These are phyloP conservation scores for Aureococcus anophagefferens DNA, from an alignment of 108 stramenopile genomes.

Conservation along the genomic window DNA sequence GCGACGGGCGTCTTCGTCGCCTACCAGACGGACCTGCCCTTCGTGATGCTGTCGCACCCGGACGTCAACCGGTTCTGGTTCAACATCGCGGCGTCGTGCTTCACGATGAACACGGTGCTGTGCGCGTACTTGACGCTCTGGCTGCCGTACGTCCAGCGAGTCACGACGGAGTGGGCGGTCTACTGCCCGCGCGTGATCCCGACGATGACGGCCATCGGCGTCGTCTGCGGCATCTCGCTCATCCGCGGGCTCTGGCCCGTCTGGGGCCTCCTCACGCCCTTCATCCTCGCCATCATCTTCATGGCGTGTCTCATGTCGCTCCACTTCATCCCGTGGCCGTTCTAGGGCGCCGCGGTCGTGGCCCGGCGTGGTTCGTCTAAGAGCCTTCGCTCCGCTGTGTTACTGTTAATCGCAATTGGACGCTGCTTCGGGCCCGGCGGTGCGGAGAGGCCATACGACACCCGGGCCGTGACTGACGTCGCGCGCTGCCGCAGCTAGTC, in stretches of 20 bases:
- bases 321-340: constrained; percentile 68
- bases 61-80: constrained; percentile 43
- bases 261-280: constrained; percentile 76
- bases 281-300: constrained; percentile 59
- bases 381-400: too few relatives aligned
- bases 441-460: too few relatives aligned
- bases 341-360: too few relatives aligned
- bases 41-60: constrained; percentile 32
- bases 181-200: constrained; percentile 86
- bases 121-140: constrained; percentile 30
- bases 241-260: constrained; percentile 68
- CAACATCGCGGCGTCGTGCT: constrained; percentile 26
- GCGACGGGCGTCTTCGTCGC: constrained; percentile 41
- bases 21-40: constrained; percentile 37
- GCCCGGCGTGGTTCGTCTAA: too few relatives aligned
- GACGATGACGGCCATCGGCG: constrained; percentile 45
- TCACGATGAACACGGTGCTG: constrained; percentile 20
- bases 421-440: too few relatives aligned
- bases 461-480: too few relatives aligned
- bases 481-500: too few relatives aligned
- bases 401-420: too few relatives aligned
- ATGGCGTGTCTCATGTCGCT: constrained; percentile 62
- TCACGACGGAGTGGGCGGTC: constrained; percentile 19
- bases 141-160: constrained; percentile 28
- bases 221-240: constrained; percentile 50